phyloP scores from a whole-genome alignment of 306 rosid species.

The Dalbergia oliveri region DNA sequence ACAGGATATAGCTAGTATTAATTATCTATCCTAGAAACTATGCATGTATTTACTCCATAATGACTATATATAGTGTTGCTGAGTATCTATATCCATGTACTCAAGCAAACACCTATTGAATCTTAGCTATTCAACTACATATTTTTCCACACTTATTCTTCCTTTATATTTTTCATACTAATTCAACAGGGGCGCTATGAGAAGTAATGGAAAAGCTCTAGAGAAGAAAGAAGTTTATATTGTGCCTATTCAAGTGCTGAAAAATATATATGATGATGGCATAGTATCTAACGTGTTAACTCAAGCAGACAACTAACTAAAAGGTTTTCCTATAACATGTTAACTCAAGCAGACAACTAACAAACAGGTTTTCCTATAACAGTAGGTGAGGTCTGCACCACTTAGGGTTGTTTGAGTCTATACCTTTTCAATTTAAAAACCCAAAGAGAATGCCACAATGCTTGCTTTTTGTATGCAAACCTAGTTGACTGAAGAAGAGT shows the following conservation, averaged over 20 bases:
- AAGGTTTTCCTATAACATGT: too few species aligned
- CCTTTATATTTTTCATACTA: too few species aligned
- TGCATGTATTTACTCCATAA: too few species aligned
- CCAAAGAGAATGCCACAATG: not conserved
- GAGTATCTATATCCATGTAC: too few species aligned
- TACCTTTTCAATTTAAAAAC: slow-evolving; percentile 13
- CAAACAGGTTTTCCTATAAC: not conserved
- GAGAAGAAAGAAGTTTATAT: not conserved
- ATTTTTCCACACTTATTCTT: too few species aligned
- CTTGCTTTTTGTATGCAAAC: not conserved
- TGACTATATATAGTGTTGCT: too few species aligned
- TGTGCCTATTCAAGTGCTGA: not conserved
- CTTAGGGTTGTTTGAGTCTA: slow-evolving; percentile 2
- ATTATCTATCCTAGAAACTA: too few species aligned
- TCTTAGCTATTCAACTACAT: too few species aligned
- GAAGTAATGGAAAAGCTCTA: not conserved
- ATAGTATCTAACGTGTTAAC: not conserved
- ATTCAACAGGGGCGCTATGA: not conserved
- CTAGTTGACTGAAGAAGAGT: not conserved
- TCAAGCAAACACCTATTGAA: too few species aligned
- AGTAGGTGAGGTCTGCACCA: not conserved
- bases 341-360: too few species aligned
- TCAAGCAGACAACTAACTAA: not conserved
- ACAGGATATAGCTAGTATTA: too few species aligned
- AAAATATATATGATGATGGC: not conserved